These are phyloP conservation scores for Aureobasidium sp. DNA, from an alignment of 2,329 filamentous ascomycete species.

Conservation along the genomic window DNA sequence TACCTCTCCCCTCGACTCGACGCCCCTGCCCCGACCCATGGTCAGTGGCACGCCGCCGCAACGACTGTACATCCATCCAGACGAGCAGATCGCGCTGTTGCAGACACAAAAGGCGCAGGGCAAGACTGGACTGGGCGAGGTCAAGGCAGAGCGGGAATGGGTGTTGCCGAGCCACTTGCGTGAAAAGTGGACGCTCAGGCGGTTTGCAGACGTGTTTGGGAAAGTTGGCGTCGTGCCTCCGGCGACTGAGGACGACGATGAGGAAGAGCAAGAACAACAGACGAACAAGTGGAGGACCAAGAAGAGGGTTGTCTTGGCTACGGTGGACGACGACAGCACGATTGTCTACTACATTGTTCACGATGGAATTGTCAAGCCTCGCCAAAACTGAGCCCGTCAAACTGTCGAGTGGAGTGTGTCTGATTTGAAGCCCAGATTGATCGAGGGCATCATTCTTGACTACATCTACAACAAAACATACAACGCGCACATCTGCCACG, in stretches of 20 bases:
- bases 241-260: slow-evolving; percentile 16
- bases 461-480: slow-evolving; percentile 49
- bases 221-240: slow-evolving; percentile 37
- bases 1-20: slow-evolving; percentile 16
- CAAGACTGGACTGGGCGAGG: slow-evolving; percentile 25
- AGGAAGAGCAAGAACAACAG: slow-evolving; percentile 20
- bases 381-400: slow-evolving; percentile 58
- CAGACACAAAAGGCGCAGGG: slow-evolving; percentile 42
- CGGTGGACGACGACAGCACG: slow-evolving; percentile 72
- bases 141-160: slow-evolving; percentile 57
- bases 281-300: slow-evolving; percentile 38
- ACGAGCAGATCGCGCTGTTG: slow-evolving; percentile 70
- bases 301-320: slow-evolving; percentile 68
- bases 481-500: slow-evolving; percentile 50
- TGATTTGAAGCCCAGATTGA: not conserved
- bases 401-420: not conserved
- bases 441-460: not conserved
- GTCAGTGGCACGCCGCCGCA: slow-evolving; percentile 67
- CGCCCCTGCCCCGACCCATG: slow-evolving; percentile 51
- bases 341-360: slow-evolving; percentile 80
- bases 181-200: slow-evolving; percentile 63
- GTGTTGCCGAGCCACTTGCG: slow-evolving; percentile 65
- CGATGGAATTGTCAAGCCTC: slow-evolving; percentile 78
- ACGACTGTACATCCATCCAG: slow-evolving; percentile 70
- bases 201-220: slow-evolving; percentile 66